Conservation (phyloP, 148 eudicot species). For the Heliamphora exappendiculata region DNA sequence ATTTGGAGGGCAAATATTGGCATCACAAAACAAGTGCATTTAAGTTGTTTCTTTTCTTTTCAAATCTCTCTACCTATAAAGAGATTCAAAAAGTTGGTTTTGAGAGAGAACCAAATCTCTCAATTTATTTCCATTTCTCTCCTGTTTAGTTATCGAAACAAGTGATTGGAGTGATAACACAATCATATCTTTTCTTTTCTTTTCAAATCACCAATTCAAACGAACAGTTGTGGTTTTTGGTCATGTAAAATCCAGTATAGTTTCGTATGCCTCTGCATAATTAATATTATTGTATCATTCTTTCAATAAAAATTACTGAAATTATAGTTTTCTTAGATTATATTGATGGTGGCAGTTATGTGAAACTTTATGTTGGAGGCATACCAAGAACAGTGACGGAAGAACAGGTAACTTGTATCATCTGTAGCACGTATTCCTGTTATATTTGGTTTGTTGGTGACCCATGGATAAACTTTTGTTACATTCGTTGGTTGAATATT, state of each 20-base stretch:
- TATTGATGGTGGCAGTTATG: slow-evolving; percentile 32
- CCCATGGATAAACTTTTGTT: neutral
- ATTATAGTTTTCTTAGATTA: slow-evolving; percentile 23
- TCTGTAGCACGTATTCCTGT: neutral
- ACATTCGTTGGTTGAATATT: neutral
- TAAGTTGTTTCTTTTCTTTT: too few relatives aligned
- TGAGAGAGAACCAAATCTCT: too few relatives aligned
- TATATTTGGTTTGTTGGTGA: neutral
- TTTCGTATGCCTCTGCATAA: neutral
- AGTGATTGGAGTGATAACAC: too few relatives aligned
- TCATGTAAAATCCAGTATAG: neutral
- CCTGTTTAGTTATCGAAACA: too few relatives aligned
- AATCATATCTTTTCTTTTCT: neutral
- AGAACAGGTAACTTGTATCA: slow-evolving; percentile 42
- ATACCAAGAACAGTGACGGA: slow-evolving; percentile 38
- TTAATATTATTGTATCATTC: neutral
- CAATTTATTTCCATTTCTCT: too few relatives aligned
- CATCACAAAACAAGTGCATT: too few relatives aligned
- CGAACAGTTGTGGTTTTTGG: neutral
- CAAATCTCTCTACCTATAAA: too few relatives aligned
- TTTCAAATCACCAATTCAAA: too few relatives aligned
- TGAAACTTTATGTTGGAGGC: slow-evolving; percentile 56
- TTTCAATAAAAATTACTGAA: slow-evolving; percentile 1
- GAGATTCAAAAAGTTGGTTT: too few relatives aligned
- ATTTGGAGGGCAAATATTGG: too few relatives aligned